Base-by-base conservation (phyloP, 768 basidiomycete species). In the Galerina marginata region DNA sequence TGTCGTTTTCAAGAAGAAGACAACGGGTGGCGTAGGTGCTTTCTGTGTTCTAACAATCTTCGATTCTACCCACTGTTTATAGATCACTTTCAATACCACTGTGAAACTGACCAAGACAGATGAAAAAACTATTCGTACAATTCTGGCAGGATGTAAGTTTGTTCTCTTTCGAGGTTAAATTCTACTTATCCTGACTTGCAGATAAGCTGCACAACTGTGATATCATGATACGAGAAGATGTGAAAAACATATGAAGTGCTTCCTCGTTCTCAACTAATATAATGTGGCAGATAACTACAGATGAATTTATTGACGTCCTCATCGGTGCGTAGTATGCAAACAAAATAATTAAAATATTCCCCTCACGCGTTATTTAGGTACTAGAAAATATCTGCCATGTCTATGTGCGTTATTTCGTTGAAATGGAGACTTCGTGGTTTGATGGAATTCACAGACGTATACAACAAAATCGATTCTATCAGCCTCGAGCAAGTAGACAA, bases 171-270 rank as follows among this genome's bases (percentile, higher is more conserved):
- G 9, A n/a, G 15, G 60, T 15, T 48, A 20, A 20, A 20, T 20
- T 20, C 20, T 26, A 23, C 33, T 50, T 33, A 58, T 49, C 33
- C 33, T 12, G 20, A 16, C 51, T 45, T 9, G 45, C 4, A 93
- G 92, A 94, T 72, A 95, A 93, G 74, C 75, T 95, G 29, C 93
- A 94, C 70, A 93, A 96, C 69, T 96, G 95, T 70, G 96, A 99
- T 75, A 90, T 99, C 9, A 96, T 99, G 95, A 94, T 99, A 67
- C 84, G 97, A 70, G 96, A 99, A 81, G 96, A 99, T 76, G 95
- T 97, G 67, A 66, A 82, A 74, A 33, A 42, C 23, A 1, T 53
- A 39, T 9, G 10, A 53, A 42, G 20, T 47, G 15, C 45, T 56
- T 61, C 29, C 29, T 33, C 42, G 43, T 33, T 46, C 29, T 59